phyloP scores from a whole-genome alignment of 768 basidiomycete genomes.

The Austroboletus festivus region DNA sequence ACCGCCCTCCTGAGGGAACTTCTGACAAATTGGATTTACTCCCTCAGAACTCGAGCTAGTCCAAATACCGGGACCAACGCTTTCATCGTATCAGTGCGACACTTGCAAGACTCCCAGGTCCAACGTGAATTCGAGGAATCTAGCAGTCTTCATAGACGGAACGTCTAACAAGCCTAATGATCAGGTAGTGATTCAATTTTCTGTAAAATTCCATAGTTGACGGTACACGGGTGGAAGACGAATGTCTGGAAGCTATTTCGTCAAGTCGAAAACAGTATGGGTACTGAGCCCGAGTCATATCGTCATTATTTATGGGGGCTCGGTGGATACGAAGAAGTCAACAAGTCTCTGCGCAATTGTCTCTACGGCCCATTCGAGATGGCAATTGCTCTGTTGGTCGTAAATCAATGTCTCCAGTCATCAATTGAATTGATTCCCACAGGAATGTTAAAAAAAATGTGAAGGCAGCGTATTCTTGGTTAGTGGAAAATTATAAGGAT shows the following conservation, averaged over 20 bases:
- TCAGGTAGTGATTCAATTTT: conserved; percentile 37
- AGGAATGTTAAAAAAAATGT: conserved; percentile 10
- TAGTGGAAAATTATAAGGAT: neutral
- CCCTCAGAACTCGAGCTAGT: too few relatives aligned
- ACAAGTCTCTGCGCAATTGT: neutral
- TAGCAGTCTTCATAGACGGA: conserved; percentile 22
- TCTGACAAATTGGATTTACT: too few relatives aligned
- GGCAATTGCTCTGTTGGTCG: conserved; percentile 5
- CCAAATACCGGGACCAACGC: too few relatives aligned
- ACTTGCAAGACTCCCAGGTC: neutral
- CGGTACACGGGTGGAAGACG: conserved; percentile 22
- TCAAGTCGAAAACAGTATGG: conserved; percentile 7
- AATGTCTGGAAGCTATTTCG: conserved; percentile 33
- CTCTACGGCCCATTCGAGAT: neutral
- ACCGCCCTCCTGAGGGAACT: too few relatives aligned
- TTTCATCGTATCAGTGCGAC: too few relatives aligned
- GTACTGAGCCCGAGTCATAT: conserved; percentile 10
- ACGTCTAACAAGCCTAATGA: conserved; percentile 11
- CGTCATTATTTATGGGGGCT: conserved; percentile 33
- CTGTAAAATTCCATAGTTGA: neutral
- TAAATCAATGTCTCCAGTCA: neutral
- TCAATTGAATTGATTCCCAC: neutral
- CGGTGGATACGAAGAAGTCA: conserved; percentile 19
- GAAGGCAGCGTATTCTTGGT: conserved; percentile 4
- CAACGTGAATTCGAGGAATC: conserved; percentile 28